phyloP scores from a whole-genome alignment of 2,329 filamentous ascomycete species.

The Stachybotrys chartarum region DNA sequence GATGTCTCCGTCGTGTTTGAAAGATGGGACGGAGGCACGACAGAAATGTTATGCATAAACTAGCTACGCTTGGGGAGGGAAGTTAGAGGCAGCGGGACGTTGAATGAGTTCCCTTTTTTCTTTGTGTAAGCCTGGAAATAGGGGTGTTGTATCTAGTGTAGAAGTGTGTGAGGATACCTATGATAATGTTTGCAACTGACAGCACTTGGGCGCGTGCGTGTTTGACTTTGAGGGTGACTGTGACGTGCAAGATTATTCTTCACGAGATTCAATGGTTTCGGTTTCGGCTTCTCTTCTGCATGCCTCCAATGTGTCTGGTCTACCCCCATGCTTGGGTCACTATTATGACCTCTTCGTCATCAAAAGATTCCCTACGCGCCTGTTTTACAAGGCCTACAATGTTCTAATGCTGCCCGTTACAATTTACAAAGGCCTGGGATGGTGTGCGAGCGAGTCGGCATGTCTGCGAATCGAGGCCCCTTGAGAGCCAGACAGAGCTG shows the following conservation, averaged over 20 bases:
- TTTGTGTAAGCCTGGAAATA: background rate
- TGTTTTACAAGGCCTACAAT: no score
- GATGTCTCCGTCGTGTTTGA: no score
- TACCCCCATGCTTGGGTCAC: no score
- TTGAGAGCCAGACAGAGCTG: background rate
- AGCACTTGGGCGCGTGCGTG: no score
- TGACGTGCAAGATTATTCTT: no score
- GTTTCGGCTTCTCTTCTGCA: no score
- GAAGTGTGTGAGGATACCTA: background rate
- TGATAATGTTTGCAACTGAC: background rate
- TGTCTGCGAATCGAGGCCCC: background rate
- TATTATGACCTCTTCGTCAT: no score
- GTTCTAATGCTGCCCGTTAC: no score
- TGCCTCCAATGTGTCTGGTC: no score
- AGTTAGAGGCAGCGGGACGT: background rate
- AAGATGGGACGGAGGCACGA: background rate
- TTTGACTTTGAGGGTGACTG: no score
- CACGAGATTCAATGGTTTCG: no score
- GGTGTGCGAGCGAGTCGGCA: background rate
- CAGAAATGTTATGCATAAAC: background rate
- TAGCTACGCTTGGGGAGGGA: background rate
- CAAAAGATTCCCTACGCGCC: no score
- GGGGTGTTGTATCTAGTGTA: background rate
- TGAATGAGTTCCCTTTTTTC: background rate
- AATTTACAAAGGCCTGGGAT: background rate